Percentiles rank a stretch among this genome's conserved stretches.
These are phyloP conservation scores for Pseudocercospora macadamiae DNA, from an alignment of 2,329 filamentous ascomycete genomes.

Conservation along the genomic window DNA sequence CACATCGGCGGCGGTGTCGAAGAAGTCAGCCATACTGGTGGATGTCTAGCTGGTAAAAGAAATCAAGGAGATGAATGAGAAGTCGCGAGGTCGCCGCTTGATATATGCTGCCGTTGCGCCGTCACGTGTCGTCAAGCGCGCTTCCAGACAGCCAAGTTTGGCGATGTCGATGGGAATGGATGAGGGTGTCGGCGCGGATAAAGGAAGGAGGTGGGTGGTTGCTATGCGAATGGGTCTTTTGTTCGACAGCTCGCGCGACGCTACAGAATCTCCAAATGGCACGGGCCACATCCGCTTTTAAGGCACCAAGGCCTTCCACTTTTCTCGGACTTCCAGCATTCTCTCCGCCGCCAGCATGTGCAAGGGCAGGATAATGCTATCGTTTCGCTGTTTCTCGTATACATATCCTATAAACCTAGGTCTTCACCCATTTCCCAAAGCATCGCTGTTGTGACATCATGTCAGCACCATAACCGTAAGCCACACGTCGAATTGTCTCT, in stretches of 20 bases:
- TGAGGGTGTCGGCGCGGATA: background rate
- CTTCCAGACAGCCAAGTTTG: background rate
- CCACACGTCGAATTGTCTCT: background rate
- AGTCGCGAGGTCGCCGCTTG: background rate
- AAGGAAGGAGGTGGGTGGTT: background rate
- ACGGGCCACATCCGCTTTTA: background rate
- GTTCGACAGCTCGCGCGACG: background rate
- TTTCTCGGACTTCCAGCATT: too few species aligned
- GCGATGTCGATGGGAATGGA: too few species aligned
- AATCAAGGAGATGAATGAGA: conserved; percentile 5
- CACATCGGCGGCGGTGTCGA: conserved; percentile 83
- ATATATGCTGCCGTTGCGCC: background rate
- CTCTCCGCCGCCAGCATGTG: too few species aligned
- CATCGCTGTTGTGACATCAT: background rate
- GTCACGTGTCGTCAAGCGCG: background rate
- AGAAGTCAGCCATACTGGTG: conserved; percentile 51
- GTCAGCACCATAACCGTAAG: background rate
- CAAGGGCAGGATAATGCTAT: too few species aligned
- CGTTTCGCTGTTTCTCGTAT: too few species aligned
- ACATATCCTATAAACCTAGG: background rate
- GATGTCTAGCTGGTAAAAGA: background rate
- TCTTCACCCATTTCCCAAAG: background rate
- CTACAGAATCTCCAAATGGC: background rate
- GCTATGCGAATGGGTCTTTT: background rate
- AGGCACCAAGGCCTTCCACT: too few species aligned